These are phyloP conservation scores for Sporothrix humicola DNA, from an alignment of 2,329 filamentous ascomycete genomes.

Conservation along the genomic window DNA sequence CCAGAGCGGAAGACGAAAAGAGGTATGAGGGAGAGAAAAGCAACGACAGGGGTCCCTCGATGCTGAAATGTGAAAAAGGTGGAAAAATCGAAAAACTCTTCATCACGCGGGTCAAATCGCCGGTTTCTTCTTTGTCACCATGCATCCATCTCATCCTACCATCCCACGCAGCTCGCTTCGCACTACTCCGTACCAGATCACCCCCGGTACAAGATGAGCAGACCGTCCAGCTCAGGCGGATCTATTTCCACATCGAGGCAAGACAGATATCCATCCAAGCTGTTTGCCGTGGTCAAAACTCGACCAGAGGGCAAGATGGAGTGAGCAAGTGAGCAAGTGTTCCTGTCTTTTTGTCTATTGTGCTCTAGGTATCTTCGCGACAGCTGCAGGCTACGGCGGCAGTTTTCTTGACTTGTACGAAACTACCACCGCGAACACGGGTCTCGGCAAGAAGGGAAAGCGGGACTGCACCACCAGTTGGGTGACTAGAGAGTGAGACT, in stretches of 20 bases:
- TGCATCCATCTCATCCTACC: neutral
- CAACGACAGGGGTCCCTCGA: neutral
- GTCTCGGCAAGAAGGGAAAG: neutral
- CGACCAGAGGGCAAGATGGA: neutral
- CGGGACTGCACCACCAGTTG: neutral
- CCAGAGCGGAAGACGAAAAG: constrained; percentile 9
- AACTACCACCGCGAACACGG: neutral
- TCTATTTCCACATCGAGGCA: neutral
- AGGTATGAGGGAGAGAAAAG: neutral
- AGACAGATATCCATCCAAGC: neutral
- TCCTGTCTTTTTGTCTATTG: too few species aligned
- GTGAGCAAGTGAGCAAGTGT: neutral
- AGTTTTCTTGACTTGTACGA: neutral
- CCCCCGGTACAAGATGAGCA: constrained; percentile 3
- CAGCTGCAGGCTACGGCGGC: neutral
- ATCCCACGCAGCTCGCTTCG: neutral
- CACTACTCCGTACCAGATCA: neutral
- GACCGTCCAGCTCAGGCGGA: neutral
- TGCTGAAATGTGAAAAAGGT: neutral
- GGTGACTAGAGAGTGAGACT: too few species aligned
- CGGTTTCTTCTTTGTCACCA: neutral
- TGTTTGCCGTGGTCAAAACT: neutral
- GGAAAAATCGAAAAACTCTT: neutral
- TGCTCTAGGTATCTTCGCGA: too few species aligned
- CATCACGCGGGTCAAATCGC: neutral